Conservation (phyloP, 768 basidiomycete species). For the Phaffia australis region DNA sequence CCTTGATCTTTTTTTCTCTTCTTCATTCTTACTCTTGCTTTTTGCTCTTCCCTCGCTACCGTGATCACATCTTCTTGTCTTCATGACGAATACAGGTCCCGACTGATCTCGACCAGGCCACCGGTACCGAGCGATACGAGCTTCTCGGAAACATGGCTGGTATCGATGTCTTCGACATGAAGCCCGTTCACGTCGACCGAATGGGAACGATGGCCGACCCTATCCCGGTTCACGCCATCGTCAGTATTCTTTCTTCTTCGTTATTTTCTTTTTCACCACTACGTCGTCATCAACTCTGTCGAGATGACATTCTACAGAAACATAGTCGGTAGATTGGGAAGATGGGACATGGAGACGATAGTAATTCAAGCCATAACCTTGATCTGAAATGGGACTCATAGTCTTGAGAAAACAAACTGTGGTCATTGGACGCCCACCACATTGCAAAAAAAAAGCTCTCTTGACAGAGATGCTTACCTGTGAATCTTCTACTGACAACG, state of each 20-base stretch:
- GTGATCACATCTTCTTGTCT: too few relatives aligned
- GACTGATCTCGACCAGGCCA: slow-evolving; percentile 79
- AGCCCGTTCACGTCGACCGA: slow-evolving; percentile 70
- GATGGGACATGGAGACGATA: background rate
- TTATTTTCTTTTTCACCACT: background rate
- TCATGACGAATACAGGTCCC: slow-evolving; percentile 47
- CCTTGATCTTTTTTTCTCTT: background rate
- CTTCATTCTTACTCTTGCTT: background rate
- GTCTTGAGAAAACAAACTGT: background rate
- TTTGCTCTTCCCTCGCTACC: too few relatives aligned
- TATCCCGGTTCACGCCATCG: slow-evolving; percentile 73
- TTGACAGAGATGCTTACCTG: background rate
- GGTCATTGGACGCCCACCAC: background rate
- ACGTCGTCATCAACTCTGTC: too few relatives aligned
- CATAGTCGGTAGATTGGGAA: too few relatives aligned
- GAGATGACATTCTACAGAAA: too few relatives aligned
- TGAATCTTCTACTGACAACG: background rate
- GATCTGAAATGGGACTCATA: too few relatives aligned
- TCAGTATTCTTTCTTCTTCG: slow-evolving; percentile 41
- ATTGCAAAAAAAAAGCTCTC: background rate
- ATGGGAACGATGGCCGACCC: slow-evolving; percentile 81
- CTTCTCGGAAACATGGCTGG: slow-evolving; percentile 79
- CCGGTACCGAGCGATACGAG: slow-evolving; percentile 93
- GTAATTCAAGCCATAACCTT: background rate
- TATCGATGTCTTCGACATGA: slow-evolving; percentile 76